Conservation (phyloP, 2,329 filamentous ascomycete genomes). For the Calonectria hongkongensis region DNA sequence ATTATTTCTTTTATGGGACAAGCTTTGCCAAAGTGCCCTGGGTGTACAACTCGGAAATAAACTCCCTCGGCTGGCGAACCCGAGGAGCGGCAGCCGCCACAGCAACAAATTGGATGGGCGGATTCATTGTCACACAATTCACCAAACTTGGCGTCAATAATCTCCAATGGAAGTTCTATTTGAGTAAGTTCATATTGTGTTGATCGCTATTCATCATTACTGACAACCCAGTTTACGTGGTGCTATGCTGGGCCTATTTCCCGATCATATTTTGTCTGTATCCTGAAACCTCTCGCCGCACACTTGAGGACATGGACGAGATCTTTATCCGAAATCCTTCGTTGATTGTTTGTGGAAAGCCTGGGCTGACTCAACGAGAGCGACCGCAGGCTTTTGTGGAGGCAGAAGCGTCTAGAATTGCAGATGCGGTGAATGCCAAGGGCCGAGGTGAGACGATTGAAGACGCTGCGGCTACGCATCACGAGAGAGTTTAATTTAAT, state of each 20-base stretch:
- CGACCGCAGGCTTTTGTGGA: slow-evolving; percentile 60
- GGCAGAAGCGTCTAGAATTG: slow-evolving; percentile 58
- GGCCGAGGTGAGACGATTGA: slow-evolving; percentile 1
- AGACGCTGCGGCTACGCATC: slow-evolving; percentile 7
- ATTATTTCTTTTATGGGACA: slow-evolving; percentile 64
- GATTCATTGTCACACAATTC: slow-evolving; percentile 66
- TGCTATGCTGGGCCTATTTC: slow-evolving; percentile 60
- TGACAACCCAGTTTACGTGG: slow-evolving; percentile 54
- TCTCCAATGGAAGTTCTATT: slow-evolving; percentile 64
- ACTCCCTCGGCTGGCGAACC: slow-evolving; percentile 63
- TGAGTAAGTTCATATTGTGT: slow-evolving; percentile 55
- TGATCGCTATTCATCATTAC: neutral
- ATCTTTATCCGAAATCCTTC: slow-evolving; percentile 60
- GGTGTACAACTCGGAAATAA: slow-evolving; percentile 66
- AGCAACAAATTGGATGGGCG: slow-evolving; percentile 66
- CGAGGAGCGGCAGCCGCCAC: slow-evolving; percentile 66
- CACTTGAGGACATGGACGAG: slow-evolving; percentile 70
- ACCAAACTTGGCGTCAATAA: slow-evolving; percentile 65
- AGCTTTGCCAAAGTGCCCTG: slow-evolving; percentile 63
- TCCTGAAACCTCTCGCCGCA: slow-evolving; percentile 67
- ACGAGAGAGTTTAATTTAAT: slow-evolving; percentile 27
- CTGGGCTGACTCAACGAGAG: slow-evolving; percentile 59
- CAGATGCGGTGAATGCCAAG: slow-evolving; percentile 40
- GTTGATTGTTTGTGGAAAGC: slow-evolving; percentile 59
- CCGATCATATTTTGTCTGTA: slow-evolving; percentile 69